Percentiles rank a stretch among this genome's conserved stretches.
Evolutionary conservation across 2,329 filamentous ascomycete species (phyloP).

Genomic region (Aspergillus aculeatinus): DNA sequence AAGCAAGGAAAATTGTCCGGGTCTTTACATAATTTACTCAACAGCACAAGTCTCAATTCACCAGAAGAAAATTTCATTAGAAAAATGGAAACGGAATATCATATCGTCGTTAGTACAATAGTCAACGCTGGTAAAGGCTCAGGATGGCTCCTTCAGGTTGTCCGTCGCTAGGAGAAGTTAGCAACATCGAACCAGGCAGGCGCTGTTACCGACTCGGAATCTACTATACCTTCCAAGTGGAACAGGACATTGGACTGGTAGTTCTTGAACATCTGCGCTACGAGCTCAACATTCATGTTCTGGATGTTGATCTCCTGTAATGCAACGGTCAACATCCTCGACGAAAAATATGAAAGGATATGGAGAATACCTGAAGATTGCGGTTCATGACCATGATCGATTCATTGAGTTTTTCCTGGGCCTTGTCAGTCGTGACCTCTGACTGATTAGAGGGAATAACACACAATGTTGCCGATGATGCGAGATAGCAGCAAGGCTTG

Average conservation of each 20-base stretch:
- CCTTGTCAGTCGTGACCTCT: neutral
- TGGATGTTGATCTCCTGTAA: slow-evolving; percentile 90
- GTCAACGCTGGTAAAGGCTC: slow-evolving; percentile 23
- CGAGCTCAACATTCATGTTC: slow-evolving; percentile 98
- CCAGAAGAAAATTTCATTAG: neutral
- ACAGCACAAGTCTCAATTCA: neutral
- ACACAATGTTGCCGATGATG: slow-evolving; percentile 95
- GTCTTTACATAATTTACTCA: neutral
- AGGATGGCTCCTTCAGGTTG: slow-evolving; percentile 75
- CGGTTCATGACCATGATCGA: slow-evolving; percentile 91
- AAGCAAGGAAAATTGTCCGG: neutral
- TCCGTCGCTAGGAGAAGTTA: slow-evolving; percentile 64
- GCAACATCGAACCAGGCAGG: neutral
- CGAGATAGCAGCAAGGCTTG: slow-evolving; percentile 89
- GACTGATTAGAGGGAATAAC: slow-evolving; percentile 35
- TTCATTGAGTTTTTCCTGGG: slow-evolving; percentile 94
- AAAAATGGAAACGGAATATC: neutral
- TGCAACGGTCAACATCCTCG: neutral
- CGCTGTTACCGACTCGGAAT: neutral
- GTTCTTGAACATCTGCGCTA: slow-evolving; percentile 99
- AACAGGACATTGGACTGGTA: slow-evolving; percentile 98
- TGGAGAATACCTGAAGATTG: slow-evolving; percentile 67
- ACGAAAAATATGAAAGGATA: neutral
- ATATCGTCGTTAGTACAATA: neutral
- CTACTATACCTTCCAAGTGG: slow-evolving; percentile 78